These are phyloP conservation scores for Arthroderma sp. DNA, from an alignment of 2,329 filamentous ascomycete genomes.

Conservation along the genomic window DNA sequence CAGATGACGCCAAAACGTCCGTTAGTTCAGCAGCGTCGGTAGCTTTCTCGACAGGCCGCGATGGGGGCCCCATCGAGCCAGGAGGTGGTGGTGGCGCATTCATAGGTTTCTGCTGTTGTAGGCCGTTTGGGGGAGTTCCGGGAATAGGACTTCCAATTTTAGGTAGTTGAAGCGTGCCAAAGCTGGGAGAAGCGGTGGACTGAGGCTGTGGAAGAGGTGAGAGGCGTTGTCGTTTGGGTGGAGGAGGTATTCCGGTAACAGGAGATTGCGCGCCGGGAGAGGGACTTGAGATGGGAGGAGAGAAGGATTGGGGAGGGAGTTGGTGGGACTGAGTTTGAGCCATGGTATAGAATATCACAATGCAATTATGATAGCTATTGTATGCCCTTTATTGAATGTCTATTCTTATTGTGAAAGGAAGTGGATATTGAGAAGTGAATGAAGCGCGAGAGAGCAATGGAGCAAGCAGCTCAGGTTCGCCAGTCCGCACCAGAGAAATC, in stretches of 20 bases:
- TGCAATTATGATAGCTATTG: too few relatives aligned
- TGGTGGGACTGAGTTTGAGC: constrained; percentile 47
- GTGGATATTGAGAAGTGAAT: constrained; percentile 3
- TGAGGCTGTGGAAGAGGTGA: constrained; percentile 55
- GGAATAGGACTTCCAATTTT: constrained; percentile 17
- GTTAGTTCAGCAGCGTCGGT: constrained; percentile 56
- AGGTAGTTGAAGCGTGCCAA: constrained; percentile 34
- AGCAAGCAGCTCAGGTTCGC: background rate
- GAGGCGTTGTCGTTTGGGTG: constrained; percentile 58
- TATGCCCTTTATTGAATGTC: too few relatives aligned
- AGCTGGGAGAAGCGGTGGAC: constrained; percentile 45
- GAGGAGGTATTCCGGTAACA: constrained; percentile 29
- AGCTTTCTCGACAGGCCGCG: constrained; percentile 41
- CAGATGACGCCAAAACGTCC: constrained; percentile 71
- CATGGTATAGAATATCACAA: constrained; percentile 29
- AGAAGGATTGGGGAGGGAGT: constrained; percentile 44
- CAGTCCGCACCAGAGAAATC: background rate
- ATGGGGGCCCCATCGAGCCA: constrained; percentile 51
- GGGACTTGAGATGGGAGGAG: constrained; percentile 48
- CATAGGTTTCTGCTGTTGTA: constrained; percentile 29
- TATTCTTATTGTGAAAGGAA: too few relatives aligned
- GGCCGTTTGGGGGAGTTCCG: constrained; percentile 36
- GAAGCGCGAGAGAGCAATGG: constrained; percentile 8
- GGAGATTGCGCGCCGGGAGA: constrained; percentile 44
- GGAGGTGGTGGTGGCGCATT: constrained; percentile 24